These are phyloP conservation scores for Mycena venus DNA, from an alignment of 768 basidiomycete genomes.

Conservation along the genomic window DNA sequence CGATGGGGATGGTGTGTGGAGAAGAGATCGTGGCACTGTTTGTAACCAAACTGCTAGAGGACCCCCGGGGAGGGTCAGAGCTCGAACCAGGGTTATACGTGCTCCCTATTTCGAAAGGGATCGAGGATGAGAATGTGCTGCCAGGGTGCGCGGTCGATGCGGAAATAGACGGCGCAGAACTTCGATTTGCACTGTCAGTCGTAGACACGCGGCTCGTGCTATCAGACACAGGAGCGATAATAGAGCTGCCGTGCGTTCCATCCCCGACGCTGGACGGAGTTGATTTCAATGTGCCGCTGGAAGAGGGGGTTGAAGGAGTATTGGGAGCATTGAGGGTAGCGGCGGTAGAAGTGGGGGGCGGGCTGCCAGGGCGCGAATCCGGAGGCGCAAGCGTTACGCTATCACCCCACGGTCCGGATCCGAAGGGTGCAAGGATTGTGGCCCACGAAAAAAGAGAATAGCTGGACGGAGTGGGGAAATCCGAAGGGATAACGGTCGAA, in stretches of 20 bases:
- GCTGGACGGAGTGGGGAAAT: slow-evolving; percentile 15
- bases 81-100: neutral
- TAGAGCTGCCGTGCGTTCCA: neutral
- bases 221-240: neutral
- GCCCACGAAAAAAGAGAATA: slow-evolving; percentile 4
- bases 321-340: neutral
- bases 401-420: slow-evolving; percentile 20
- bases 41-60: neutral
- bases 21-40: neutral
- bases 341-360: neutral
- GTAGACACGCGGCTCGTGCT: neutral
- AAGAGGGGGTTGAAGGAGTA: neutral
- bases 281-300: neutral
- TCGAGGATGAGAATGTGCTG: neutral
- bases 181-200: neutral
- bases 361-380: neutral
- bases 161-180: neutral
- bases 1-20: neutral
- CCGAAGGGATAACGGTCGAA: slow-evolving; percentile 5
- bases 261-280: neutral
- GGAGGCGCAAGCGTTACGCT: neutral
- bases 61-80: neutral
- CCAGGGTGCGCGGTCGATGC: neutral
- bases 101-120: neutral
- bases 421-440: neutral